These are phyloP conservation scores for Paraphoma sp. DNA, from an alignment of 2,329 filamentous ascomycete species.

Conservation along the genomic window DNA sequence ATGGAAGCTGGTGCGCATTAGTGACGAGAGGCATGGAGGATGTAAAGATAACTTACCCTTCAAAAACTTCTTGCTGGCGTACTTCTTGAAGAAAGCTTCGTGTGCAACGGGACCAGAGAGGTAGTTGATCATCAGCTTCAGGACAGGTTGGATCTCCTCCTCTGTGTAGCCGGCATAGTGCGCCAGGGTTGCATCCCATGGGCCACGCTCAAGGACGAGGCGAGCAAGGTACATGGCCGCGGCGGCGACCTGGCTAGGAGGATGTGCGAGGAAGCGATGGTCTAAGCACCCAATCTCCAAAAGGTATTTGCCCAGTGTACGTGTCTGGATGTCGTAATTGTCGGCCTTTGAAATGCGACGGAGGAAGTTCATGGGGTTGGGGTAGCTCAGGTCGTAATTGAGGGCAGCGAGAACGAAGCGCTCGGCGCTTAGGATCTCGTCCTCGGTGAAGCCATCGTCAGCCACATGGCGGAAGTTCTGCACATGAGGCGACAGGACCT, in stretches of 20 bases:
- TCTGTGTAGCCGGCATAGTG: conserved; percentile 95
- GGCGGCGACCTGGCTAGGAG: conserved; percentile 88
- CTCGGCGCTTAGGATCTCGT: conserved; percentile 96
- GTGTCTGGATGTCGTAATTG: conserved; percentile 98
- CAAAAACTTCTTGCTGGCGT: conserved; percentile 98
- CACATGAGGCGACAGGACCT: conserved; percentile 95
- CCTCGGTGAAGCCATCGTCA: conserved; percentile 93
- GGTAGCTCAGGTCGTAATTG: conserved; percentile 97
- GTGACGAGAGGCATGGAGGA: not conserved
- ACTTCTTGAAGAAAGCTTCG: conserved; percentile 99
- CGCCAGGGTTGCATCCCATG: conserved; percentile 87
- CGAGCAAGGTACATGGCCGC: conserved; percentile 95
- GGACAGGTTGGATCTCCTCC: conserved; percentile 89
- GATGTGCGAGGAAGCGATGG: conserved; percentile 89
- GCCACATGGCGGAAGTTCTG: conserved; percentile 97
- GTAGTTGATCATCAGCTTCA: conserved; percentile 95
- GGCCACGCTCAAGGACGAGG: conserved; percentile 85
- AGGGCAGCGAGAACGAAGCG: conserved; percentile 89
- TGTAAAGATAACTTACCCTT: conserved; percentile 72
- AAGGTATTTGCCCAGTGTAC: conserved; percentile 95
- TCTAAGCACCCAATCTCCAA: conserved; percentile 97
- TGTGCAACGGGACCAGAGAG: conserved; percentile 88
- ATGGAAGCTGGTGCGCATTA: conserved; percentile 73
- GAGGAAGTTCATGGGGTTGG: conserved; percentile 99
- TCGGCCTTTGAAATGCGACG: conserved; percentile 98